Conservation (phyloP, 1,284 basidiomycete species). For the Cutaneotrichosporon dermatis region DNA sequence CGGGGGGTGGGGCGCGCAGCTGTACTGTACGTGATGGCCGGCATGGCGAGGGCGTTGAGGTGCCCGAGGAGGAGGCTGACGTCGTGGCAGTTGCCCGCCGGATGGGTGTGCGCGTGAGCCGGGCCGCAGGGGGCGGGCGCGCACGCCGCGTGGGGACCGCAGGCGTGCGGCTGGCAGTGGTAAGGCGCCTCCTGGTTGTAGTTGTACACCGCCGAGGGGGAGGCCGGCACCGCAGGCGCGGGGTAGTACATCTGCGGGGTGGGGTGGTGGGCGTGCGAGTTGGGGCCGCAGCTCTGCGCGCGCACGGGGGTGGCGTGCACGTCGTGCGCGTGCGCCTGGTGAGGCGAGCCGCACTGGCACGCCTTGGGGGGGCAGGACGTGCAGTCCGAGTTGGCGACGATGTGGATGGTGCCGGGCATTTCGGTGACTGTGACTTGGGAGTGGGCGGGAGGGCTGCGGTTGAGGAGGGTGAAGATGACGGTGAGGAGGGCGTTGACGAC, state of each 20-base stretch:
- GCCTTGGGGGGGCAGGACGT: background rate
- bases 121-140: background rate
- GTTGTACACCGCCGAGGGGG: background rate
- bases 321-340: background rate
- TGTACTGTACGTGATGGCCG: constrained; percentile 11
- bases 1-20: constrained; percentile 10
- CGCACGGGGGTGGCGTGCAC: background rate
- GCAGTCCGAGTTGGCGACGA: no score
- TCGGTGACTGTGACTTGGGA: background rate
- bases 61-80: constrained; percentile 13
- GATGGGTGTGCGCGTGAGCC: constrained; percentile 1
- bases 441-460: background rate
- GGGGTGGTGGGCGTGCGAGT: background rate
- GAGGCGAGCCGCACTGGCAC: background rate
- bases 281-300: background rate
- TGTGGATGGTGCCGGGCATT: constrained; percentile 3
- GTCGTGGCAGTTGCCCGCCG: constrained; percentile 12
- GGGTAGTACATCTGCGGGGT: background rate
- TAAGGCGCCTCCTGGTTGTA: background rate
- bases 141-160: constrained; percentile 2
- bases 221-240: background rate
- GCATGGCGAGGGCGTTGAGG: constrained; percentile 14
- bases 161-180: constrained; percentile 3
- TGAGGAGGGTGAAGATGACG: background rate
- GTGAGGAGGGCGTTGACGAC: background rate